Conservation (phyloP, 2,329 filamentous ascomycete species). For the Hypocreales sp. region DNA sequence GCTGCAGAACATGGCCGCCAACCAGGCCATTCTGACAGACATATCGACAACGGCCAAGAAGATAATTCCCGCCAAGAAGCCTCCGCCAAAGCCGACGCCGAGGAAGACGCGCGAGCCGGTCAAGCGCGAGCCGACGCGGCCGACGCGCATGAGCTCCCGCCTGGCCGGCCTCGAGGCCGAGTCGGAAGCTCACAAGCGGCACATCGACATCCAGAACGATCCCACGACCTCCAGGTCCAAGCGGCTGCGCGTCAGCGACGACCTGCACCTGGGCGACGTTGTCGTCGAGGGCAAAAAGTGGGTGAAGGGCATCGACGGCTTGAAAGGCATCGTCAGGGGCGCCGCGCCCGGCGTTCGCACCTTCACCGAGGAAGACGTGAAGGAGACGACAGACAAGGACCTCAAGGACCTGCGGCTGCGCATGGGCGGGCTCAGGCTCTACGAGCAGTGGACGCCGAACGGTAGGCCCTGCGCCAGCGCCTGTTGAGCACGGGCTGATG, state of each 20-base stretch:
- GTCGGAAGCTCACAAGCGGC: slow-evolving; percentile 29
- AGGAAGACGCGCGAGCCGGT: slow-evolving; percentile 21
- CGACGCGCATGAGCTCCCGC: slow-evolving; percentile 42
- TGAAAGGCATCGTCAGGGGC: slow-evolving; percentile 41
- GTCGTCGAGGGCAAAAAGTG: slow-evolving; percentile 68
- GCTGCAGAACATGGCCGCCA: slow-evolving; percentile 74
- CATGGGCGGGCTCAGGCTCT: slow-evolving; percentile 65
- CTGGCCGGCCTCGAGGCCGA: slow-evolving; percentile 39
- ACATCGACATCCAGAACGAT: slow-evolving; percentile 30
- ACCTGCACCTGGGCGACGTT: slow-evolving; percentile 61
- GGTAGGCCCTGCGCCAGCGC: slow-evolving; percentile 34
- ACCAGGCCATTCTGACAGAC: slow-evolving; percentile 66
- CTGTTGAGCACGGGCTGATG: no score
- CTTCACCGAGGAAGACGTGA: slow-evolving; percentile 71
- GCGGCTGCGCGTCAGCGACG: slow-evolving; percentile 32
- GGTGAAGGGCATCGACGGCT: slow-evolving; percentile 50
- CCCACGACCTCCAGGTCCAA: slow-evolving; percentile 37
- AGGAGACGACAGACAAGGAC: slow-evolving; percentile 62
- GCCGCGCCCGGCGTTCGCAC: slow-evolving; percentile 73
- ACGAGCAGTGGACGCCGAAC: slow-evolving; percentile 71
- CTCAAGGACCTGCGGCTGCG: slow-evolving; percentile 57
- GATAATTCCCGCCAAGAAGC: slow-evolving; percentile 42
- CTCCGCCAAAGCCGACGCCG: slow-evolving; percentile 24
- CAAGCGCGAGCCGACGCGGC: slow-evolving; percentile 29
- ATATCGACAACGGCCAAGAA: slow-evolving; percentile 57